Evolutionary conservation across 1,284 basidiomycete genomes (phyloP).

Genomic region (Coniferiporia weirii): DNA sequence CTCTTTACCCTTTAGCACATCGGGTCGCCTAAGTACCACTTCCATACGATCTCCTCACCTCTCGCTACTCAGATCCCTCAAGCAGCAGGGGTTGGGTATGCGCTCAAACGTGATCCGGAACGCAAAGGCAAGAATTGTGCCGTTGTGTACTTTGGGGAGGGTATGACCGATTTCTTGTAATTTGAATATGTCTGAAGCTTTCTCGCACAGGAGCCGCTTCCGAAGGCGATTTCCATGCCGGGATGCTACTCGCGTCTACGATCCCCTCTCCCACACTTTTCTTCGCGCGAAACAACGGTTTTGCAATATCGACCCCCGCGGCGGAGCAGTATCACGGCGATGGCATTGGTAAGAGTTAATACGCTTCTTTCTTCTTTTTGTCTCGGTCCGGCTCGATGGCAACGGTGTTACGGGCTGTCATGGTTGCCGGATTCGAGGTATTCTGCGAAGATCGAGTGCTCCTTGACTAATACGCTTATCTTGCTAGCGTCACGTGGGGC

Average conservation of each 20-base stretch:
- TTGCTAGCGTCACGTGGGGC: constrained; percentile 54
- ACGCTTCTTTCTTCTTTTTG: not conserved
- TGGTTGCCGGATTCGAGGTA: not conserved
- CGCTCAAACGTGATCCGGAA: constrained; percentile 74
- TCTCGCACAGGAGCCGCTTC: constrained; percentile 60
- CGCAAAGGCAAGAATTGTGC: constrained; percentile 76
- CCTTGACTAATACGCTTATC: not conserved
- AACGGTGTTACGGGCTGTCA: not conserved
- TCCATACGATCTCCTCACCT: constrained; percentile 91
- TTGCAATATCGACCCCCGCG: constrained; percentile 91
- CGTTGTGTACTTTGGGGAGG: constrained; percentile 86
- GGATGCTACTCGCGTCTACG: constrained; percentile 72
- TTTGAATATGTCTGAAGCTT: not conserved
- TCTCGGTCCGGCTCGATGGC: not conserved
- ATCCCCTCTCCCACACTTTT: constrained; percentile 69
- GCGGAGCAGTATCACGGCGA: constrained; percentile 89
- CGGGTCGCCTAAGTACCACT: constrained; percentile 78
- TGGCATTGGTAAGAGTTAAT: constrained; percentile 71
- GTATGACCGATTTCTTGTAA: constrained; percentile 21
- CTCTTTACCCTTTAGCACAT: constrained; percentile 58
- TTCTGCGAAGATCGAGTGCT: not conserved
- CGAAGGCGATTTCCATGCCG: constrained; percentile 76
- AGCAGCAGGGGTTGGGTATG: constrained; percentile 90
- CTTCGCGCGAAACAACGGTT: constrained; percentile 83
- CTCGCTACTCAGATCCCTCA: constrained; percentile 96